Base-by-base conservation (phyloP, 345 rosid species). In the Ceriops tagal region DNA sequence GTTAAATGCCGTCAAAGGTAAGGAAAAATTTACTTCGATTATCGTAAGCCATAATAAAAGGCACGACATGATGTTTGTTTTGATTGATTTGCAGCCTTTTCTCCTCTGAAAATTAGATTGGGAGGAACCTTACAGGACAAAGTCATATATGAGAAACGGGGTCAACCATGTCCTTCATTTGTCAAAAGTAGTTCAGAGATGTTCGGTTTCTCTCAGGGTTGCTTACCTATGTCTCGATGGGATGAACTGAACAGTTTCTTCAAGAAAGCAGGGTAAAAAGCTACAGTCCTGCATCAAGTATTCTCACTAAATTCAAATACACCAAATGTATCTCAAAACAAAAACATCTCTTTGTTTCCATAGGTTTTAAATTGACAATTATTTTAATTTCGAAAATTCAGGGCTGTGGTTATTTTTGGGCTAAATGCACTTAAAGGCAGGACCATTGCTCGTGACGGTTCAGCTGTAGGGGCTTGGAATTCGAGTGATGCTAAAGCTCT, bases 101-200 rank as follows among this genome's bases (percentile, higher is more conserved):
- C 88, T 30, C 92, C 91, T 15, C 73, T 89, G 71, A 85, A 83
- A 76, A 85, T 91, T 53, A 87, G 92, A 80, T n/a, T 89, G 77
- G 97, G 96, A 32, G 97, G 97, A 30, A 83, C 91, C 22, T 80
- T 87, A 68, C 91, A 91, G 75, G 92, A 91, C 65, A 67, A 67
- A 58, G 86, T 83, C 47, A 58, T 51, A 58, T 89, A 89, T 73
- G 86, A 79, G 66, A 75, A 69, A 35, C 71, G 61, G 64, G 83
- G 80, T 39, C 60, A 31, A 58, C 79, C 87, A 15, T 87, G 91
- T 66, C 28, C 77, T 32, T 74, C 82, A 35, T 85, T 89, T 65
- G 62, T 63, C 37, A 62, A 71, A 39, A 73, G 80, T 46, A 61
- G 71, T 69, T 81, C 84, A 15, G 59, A 78, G 57, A 62, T 89